Base-by-base conservation (phyloP, 192 early-diverging fungal genomes). In the Fimicolochytrium jonesii region DNA sequence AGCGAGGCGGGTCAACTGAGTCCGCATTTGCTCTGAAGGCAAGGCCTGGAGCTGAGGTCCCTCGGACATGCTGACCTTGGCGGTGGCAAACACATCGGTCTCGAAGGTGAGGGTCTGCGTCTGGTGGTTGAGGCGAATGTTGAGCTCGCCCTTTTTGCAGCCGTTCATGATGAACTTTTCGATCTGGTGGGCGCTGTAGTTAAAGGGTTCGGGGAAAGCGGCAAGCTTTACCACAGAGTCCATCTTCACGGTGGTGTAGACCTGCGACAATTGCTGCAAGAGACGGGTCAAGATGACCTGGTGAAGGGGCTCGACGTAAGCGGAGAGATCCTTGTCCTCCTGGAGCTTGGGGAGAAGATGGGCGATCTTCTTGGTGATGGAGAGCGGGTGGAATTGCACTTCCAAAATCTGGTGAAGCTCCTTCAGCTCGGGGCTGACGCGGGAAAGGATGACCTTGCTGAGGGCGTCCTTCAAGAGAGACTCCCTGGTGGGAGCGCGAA, bases 111-210 rank as follows among this genome's bases (percentile, higher is more conserved):
- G 82, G 41, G 87, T 88, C 54, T 87, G 89, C 15, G 91, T 83
- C 56, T 86, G 82, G 78, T 98, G 93, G 79, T 99, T 92, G 56
- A 99, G 82, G 49, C 94, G 89, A 64, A 99, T 95, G 50, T 84
- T 84, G 64, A 99, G 82, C 71, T 99, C 97, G 29, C 93, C 93
- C 71, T 91, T 93, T 46, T 93, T 88, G 70, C 90, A 92, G 33
- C 95, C 97, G 76, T 94, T 89, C 92, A 98, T 94, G 60, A 99
- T 92, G 73, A 99, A 95, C 70, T 94, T 92, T 81, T 99, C 97
- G 62, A 99, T 93, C 6, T 81, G 83, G 30, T 89, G 83, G 10
- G 91, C 83, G 52, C 87, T 88, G 72, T 90, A 90, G 75, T 83
- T 85, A 80, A 88, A 90, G 15, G 88, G 90, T 26, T 79, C 82